Evolutionary conservation across 257 asterid genomes (phyloP), one percentile per base, ranked within the genome.

Genomic region (Nicotiana noctiflora): DNA sequence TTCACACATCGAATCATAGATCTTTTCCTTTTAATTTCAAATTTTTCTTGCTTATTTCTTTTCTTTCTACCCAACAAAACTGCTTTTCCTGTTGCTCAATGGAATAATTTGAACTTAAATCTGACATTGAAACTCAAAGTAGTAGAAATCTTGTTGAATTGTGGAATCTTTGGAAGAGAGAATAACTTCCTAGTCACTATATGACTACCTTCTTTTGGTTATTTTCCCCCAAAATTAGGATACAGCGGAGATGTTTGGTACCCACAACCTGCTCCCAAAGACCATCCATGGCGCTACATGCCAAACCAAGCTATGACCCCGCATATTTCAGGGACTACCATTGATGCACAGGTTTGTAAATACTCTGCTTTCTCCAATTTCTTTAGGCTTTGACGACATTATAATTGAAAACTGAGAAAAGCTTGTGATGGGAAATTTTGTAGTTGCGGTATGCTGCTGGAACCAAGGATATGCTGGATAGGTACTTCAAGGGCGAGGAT

Each of bases 291-390:
- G 99, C 87, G 99, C 32, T 91, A 92, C 94, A 96, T 96, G 99
- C 99, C 99, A 51, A 96, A 96, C 88, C 99, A 96, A 37, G 98
- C 99, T 7, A 96, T 96, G 99, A 96, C 99, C 72, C 99, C 99
- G 72, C 99, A 96, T 80, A 86, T 92, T 55, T 96, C 99, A 1
- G 99, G 99, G 75, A 96, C 99, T 25, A 96, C 98, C 70, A 96
- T 96, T 52, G 99, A 96, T 81, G 99, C 91, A 23, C 99, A 96
- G 95, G 99, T 95, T 74, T 49, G 84, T 55, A 25, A 65, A 17
- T 18, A 55, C 34, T 21, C 64, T 21, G 9, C 60, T 40, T 11
- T 14, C 53, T 75, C 51, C 21, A 27, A 19, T 68, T 34, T 13
- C 29, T 52, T 3, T 4, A 17, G 57, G 15, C 51, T 37, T 56